These are phyloP conservation scores for Chlorella sorokiniana DNA, from an alignment of 139 green algal species.

Conservation along the genomic window DNA sequence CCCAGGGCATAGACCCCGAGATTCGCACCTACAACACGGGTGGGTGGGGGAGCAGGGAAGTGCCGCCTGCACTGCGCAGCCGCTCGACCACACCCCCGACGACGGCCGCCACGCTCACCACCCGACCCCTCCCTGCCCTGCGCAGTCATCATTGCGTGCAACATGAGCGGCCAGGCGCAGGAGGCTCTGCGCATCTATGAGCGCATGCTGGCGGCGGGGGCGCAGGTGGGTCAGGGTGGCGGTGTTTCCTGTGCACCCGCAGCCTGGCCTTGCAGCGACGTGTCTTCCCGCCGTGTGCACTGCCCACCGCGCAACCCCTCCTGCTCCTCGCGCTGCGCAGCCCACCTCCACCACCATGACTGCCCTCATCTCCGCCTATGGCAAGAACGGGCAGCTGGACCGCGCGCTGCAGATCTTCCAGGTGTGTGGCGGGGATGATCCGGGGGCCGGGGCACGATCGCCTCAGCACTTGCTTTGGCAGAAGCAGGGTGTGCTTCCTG, in stretches of 20 bases:
- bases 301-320: too few species aligned
- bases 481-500: neutral
- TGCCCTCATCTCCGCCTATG: conserved; percentile 83
- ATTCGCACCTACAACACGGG: conserved; percentile 87
- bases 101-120: neutral
- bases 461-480: neutral
- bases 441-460: neutral
- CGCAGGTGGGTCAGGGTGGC: too few species aligned
- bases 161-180: conserved; percentile 54
- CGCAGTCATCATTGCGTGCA: conserved; percentile 62
- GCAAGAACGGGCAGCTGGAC: conserved; percentile 75
- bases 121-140: neutral
- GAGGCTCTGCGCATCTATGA: conserved; percentile 80
- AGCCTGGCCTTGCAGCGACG: too few species aligned
- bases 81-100: neutral
- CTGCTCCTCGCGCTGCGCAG: too few species aligned
- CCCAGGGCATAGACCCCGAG: conserved; percentile 76
- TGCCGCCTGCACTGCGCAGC: neutral
- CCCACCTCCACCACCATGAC: conserved; percentile 87
- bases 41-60: neutral
- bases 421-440: conserved; percentile 27
- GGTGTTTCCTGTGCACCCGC: too few species aligned
- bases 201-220: conserved; percentile 78
- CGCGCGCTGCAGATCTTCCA: conserved; percentile 70
- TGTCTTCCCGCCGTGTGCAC: too few species aligned